A percentile compares a stretch with the other conserved stretches of the same genome.
Evolutionary conservation across 2,329 filamentous ascomycete species (phyloP).

Genomic region (Cladobotryum mycophilum): DNA sequence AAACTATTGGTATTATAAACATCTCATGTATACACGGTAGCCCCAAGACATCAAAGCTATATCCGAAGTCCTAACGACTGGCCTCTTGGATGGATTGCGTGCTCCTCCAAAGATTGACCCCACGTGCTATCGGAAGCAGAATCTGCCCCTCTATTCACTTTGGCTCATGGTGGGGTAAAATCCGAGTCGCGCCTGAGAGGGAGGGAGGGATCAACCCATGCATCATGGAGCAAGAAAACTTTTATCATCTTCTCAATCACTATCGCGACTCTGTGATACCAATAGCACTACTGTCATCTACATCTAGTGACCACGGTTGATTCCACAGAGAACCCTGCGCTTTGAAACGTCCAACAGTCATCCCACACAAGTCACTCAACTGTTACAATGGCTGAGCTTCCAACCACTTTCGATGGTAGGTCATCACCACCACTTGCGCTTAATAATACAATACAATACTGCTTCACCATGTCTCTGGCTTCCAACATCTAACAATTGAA

Average conservation of each 20-base stretch:
- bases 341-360: too few relatives aligned
- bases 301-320: too few relatives aligned
- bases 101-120: neutral
- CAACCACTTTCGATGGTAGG: conserved; percentile 54
- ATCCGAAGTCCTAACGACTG: neutral
- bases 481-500: neutral
- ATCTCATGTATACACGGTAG: too few relatives aligned
- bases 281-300: too few relatives aligned
- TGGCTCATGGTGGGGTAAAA: conserved; percentile 1
- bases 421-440: conserved; percentile 6
- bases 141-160: neutral
- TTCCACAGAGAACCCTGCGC: too few relatives aligned
- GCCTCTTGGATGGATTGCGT: neutral
- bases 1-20: too few relatives aligned
- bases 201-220: too few relatives aligned
- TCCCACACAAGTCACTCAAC: neutral
- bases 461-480: neutral
- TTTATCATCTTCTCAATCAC: too few relatives aligned
- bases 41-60: too few relatives aligned
- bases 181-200: too few relatives aligned
- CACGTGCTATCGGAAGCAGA: neutral
- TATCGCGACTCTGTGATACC: too few relatives aligned
- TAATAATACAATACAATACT: neutral
- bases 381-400: conserved; percentile 45
- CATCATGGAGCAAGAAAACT: too few relatives aligned